Evolutionary conservation across 139 green algal species (phyloP), one percentile per base, ranked within the genome.

Genomic region (Tetradesmus obliquus): DNA sequence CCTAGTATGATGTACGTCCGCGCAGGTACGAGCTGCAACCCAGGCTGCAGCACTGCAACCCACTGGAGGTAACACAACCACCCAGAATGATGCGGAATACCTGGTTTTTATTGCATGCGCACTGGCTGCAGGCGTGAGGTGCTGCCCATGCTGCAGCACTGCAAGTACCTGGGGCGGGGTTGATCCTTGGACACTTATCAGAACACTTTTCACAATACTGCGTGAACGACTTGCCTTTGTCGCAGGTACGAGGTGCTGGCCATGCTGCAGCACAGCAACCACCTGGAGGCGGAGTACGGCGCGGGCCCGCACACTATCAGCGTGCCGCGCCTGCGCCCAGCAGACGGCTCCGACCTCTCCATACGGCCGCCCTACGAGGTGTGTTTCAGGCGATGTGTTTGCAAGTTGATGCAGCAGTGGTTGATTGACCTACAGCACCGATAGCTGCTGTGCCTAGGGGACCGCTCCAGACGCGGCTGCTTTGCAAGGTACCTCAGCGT

Each of bases 281-380:
- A 97, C 94, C 93, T 97, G 76, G 95, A 97, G 91, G 32, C 76
- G 1, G 91, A 96, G 90, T 97, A 97, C 91, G 91, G 93, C 74
- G 95, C 95, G 12, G 95, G 95, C 6, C 95, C 95, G 0, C 95
- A 97, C 92, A 97, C 95, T 79, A 96, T 97, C 92, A 94, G 84
- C 5, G 95, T 97, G 82, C 95, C 95, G 51, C 95, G 95, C 87
- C 95, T 97, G 93, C 92, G 95, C n/a, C 95, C 95, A 55, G 95
- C 95, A 13, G 95, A 96, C 69, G 94, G 95, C 93, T 93, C 88
- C 19, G 95, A 97, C 82, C 87, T 95, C 60, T 95, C 91, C 69
- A 92, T 94, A 60, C 55, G 86, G 19, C 94, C 93, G 12, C 90
- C 92, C 0, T 80, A 94, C 86, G 83, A 91, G 62, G 84, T 89